A percentile compares a stretch with the other conserved stretches of the same genome.
phyloP scores from a whole-genome alignment of 1,284 basidiomycete species.

The Ceratobasidium sp. region DNA sequence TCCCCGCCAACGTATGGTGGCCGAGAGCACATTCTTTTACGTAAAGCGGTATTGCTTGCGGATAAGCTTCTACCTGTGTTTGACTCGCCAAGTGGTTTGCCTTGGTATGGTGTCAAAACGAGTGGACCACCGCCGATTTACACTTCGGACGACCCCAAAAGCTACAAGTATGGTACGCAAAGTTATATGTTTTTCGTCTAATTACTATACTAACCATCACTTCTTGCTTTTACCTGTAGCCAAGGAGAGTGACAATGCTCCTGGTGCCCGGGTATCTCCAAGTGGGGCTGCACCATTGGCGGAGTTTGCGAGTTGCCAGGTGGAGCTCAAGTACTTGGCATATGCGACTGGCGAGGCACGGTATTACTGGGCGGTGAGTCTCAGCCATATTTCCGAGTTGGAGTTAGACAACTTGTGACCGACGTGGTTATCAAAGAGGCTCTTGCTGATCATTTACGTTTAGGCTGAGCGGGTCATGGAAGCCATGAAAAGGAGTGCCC shows the following conservation, averaged over 20 bases:
- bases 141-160: slow-evolving; percentile 18
- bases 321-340: slow-evolving; percentile 66
- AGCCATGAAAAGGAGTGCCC: slow-evolving; percentile 52
- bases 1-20: slow-evolving; percentile 1
- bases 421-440: too few species aligned
- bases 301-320: slow-evolving; percentile 63
- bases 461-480: slow-evolving; percentile 57
- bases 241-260: slow-evolving; percentile 40
- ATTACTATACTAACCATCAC: background rate
- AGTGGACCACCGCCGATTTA: background rate
- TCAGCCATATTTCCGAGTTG: background rate
- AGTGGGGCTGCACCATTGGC: slow-evolving; percentile 52
- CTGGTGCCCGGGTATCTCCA: slow-evolving; percentile 50
- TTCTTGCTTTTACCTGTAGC: background rate
- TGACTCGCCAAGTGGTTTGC: slow-evolving; percentile 58
- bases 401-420: background rate
- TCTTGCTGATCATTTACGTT: background rate
- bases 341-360: slow-evolving; percentile 47
- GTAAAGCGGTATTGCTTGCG: slow-evolving; percentile 63
- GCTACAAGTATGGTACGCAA: slow-evolving; percentile 51
- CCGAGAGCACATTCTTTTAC: slow-evolving; percentile 50
- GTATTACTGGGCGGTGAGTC: slow-evolving; percentile 29
- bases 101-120: slow-evolving; percentile 60
- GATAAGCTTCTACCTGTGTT: slow-evolving; percentile 61
- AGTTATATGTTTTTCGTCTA: background rate